Percentiles rank a stretch among this genome's conserved stretches.
These are phyloP conservation scores for Capillidium heterosporum DNA, from an alignment of 371 early-diverging fungal species.

Conservation along the genomic window DNA sequence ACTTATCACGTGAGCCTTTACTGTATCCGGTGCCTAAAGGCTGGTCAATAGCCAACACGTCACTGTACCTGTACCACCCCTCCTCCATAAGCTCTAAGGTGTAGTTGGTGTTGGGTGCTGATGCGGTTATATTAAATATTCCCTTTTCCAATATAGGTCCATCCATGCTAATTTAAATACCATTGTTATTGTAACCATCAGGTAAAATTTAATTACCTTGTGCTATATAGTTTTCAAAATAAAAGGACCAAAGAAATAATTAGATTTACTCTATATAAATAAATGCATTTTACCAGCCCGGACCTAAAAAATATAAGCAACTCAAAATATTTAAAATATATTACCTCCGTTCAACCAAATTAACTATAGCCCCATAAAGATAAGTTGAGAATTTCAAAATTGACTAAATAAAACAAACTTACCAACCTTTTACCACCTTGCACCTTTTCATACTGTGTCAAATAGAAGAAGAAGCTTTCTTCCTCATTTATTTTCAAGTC, in stretches of 20 bases:
- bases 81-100: conserved; percentile 25
- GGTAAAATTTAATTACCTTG: conserved; percentile 11
- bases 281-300: conserved; percentile 15
- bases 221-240: conserved; percentile 9
- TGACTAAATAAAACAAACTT: not conserved
- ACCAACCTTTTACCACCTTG: not conserved
- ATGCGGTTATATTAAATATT: not conserved
- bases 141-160: conserved; percentile 75
- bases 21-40: conserved; percentile 70
- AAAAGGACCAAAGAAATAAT: not conserved
- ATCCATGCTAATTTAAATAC: conserved; percentile 42
- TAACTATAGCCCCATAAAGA: conserved; percentile 19
- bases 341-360: conserved; percentile 79
- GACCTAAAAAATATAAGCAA: conserved; percentile 7
- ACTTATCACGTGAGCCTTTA: not conserved
- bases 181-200: not conserved
- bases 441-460: not conserved
- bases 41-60: conserved; percentile 61
- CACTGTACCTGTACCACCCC: conserved; percentile 55
- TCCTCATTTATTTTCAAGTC: not conserved
- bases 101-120: conserved; percentile 35
- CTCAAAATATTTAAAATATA: not conserved
- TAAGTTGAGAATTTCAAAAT: not conserved
- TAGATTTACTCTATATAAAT: not conserved
- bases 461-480: not conserved